Base-by-base conservation (phyloP, 179 eudicot species). In the Gypsophila paniculata region DNA sequence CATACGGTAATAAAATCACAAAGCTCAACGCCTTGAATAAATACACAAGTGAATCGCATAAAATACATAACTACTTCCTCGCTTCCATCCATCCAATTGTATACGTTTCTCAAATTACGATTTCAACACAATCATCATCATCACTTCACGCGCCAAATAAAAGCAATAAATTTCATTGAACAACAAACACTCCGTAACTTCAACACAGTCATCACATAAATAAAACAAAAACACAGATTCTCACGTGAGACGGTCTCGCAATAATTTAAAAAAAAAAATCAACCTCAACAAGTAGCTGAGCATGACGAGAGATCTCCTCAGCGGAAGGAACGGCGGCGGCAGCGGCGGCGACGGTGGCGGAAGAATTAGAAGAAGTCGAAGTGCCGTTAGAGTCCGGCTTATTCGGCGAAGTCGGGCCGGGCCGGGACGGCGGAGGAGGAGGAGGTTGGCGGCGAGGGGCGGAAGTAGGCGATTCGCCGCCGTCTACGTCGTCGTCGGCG, bases 251-350 rank as follows among this genome's bases (percentile, higher is more conserved):
- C 34, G 34, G 34, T 29, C 34, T 29, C 34, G 34, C 34, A 29
- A 29, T 4, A 29, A 29, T 1, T 1, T 29, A 4, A 29, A 29
- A 29, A 29, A 29, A 29, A 29, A 13, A 26, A 5, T 10, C 13
- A 18, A 89, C 98, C 97, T 93, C 98, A 69, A 89, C 89, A 58
- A 85, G 72, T 65, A 93, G 86, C 85, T 89, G 98, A 64, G 97
- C 82, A 68, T 91, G 94, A 36, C 90, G 89, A 70, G 97, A 78
- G 80, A 89, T 65, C 39, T 89, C 92, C 15, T 91, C 96, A 0
- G 83, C 84, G 3, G 89, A 72, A 2, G 78, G 76, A 15, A 75
- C 60, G 18, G 77, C 6, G 2, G 70, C 8, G 70, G 53, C 21
- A 54, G 57, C 49, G 18, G 74, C 9, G 66, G 46, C 11, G 8